These are phyloP conservation scores for Salix arbutifolia DNA, from an alignment of 345 rosid species.

Conservation along the genomic window DNA sequence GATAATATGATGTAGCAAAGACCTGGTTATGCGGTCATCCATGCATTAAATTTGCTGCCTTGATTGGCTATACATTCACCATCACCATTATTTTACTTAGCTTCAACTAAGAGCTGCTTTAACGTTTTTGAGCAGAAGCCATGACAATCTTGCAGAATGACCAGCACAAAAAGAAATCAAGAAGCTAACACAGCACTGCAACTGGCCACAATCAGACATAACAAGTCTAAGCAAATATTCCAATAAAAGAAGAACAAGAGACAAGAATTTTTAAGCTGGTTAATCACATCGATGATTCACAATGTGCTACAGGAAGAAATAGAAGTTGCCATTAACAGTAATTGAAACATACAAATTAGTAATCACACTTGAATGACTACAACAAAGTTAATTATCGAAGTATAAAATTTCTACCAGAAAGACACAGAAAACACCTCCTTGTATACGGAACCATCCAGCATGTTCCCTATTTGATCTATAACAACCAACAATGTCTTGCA, in stretches of 20 bases:
- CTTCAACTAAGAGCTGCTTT: not conserved
- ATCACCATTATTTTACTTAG: no score
- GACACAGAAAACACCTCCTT: not conserved
- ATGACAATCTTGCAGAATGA: not conserved
- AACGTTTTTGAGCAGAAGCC: not conserved
- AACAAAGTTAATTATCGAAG: not conserved
- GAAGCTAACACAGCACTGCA: not conserved
- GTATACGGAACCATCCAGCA: not conserved
- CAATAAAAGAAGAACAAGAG: not conserved
- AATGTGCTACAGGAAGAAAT: not conserved
- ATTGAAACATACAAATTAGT: constrained; percentile 3
- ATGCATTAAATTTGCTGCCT: not conserved
- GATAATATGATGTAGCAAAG: not conserved
- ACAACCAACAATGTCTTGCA: not conserved
- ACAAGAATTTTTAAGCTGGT: not conserved
- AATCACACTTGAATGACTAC: not conserved
- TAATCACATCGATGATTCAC: not conserved
- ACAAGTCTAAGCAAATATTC: not conserved
- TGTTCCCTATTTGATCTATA: not conserved
- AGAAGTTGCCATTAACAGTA: not conserved
- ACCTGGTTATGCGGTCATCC: not conserved
- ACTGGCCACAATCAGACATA: not conserved
- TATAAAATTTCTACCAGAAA: not conserved
- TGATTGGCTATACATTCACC: no score
- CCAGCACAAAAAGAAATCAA: not conserved